Evolutionary conservation across 805 yeast species (phyloP), one percentile per base, ranked within the genome.

Genomic region (Metschnikowia sp.): DNA sequence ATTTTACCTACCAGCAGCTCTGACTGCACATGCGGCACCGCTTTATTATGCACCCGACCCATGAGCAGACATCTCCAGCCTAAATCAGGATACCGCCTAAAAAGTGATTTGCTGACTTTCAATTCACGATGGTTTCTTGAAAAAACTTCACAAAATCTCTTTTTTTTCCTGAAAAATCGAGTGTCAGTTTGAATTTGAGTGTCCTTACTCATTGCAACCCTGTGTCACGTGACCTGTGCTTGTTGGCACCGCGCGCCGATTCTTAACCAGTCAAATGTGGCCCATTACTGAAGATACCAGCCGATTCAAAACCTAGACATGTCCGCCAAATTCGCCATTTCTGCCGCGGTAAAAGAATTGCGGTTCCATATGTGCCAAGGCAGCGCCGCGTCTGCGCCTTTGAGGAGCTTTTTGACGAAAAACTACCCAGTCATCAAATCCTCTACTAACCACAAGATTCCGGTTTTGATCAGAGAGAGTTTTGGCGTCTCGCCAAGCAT

Each of bases 351-450:
- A 54, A 86, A 76, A 63, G 96, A 88, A 73, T 75, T 88, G 61
- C 79, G 96, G 66, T 85, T 87, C 69, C 89, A 88, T 61, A 74
- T 88, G 54, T 84, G 89, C 31, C 94, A 86, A 66, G 76, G 84
- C n/a, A 86, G 86, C n/a, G 80, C 81, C 52, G 80, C 88, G 5
- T 80, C 91, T 11, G 74, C 71, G 9, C 81, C 86, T 8, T 72
- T 87, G 57, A 81, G 88, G 66, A 68, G 78, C 13, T 88, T 84
- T 60, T 70, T 88, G 53, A 67, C 78, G 40, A 72, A 77, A 47
- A 73, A 82, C 59, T 88, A 88, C 66, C 82, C 86, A n/a, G 59
- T 72, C n/a, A 69, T 88, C 58, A 78, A 79, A 62, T 62, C 78
- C 50, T 67, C 68, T 50, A 62, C 68, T 53, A 81, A 86, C 59